phyloP scores from a whole-genome alignment of 1,284 basidiomycete genomes.

The Heterobasidion occidentale region DNA sequence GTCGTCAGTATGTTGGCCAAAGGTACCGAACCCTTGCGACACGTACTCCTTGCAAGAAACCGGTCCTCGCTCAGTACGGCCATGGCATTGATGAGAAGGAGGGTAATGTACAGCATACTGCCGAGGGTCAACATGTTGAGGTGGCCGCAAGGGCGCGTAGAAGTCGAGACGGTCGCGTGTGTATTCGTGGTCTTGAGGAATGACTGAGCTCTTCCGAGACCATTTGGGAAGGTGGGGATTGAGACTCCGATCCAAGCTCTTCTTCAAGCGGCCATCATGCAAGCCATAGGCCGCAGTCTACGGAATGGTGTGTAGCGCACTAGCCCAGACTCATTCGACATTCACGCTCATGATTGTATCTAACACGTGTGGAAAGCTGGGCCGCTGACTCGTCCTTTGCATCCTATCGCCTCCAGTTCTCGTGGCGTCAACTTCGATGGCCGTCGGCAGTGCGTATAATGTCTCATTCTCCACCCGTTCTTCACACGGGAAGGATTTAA shows the following conservation, averaged over 20 bases:
- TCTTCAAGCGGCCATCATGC: constrained; percentile 20
- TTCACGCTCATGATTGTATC: not conserved
- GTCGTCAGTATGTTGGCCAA: constrained; percentile 7
- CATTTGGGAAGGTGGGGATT: constrained; percentile 1
- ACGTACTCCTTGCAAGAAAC: constrained; percentile 87
- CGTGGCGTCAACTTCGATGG: constrained; percentile 23
- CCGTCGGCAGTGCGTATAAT: constrained; percentile 31
- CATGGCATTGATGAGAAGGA: constrained; percentile 89
- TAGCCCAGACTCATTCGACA: not conserved
- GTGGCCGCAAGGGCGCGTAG: not conserved
- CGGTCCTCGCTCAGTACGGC: constrained; percentile 94
- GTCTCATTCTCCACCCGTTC: not conserved
- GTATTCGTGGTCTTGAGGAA: not conserved
- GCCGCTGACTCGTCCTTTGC: not conserved
- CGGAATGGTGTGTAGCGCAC: constrained; percentile 15
- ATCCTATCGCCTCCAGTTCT: constrained; percentile 7
- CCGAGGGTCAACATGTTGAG: constrained; percentile 47
- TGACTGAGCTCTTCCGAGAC: not conserved
- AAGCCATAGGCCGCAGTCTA: constrained; percentile 20
- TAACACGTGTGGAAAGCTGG: not conserved
- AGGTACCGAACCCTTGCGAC: not conserved
- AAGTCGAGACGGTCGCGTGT: not conserved
- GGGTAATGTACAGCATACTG: constrained; percentile 60
- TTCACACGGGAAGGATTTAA: not conserved
- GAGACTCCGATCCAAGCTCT: constrained; percentile 9